A percentile compares a stretch with the other conserved stretches of the same genome.
phyloP scores from a whole-genome alignment of 176 grass and related monocot genomes.

The Ampelocalamus luodianensis region DNA sequence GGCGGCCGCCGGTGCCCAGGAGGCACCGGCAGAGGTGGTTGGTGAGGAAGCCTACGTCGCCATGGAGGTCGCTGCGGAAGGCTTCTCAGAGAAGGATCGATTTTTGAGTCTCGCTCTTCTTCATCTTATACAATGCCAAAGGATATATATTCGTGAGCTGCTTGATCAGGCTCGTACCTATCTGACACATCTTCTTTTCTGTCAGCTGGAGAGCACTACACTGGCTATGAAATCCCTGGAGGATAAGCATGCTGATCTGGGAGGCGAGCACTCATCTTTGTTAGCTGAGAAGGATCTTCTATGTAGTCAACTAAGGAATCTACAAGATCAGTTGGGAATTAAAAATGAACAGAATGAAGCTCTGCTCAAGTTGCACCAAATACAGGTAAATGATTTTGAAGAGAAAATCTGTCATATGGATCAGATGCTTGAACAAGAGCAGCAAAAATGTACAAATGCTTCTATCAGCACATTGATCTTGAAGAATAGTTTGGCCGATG shows the following conservation, averaged over 20 bases:
- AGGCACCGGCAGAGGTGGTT: too few species aligned
- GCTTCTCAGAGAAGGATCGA: too few species aligned
- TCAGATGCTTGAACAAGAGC: slow-evolving; percentile 54
- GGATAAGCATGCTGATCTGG: slow-evolving; percentile 46
- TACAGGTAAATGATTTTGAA: slow-evolving; percentile 46
- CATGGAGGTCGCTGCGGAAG: too few species aligned
- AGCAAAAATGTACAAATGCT: slow-evolving; percentile 46
- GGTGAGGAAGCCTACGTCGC: too few species aligned
- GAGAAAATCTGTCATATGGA: slow-evolving; percentile 50
- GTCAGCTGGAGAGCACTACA: slow-evolving; percentile 51
- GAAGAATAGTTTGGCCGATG: slow-evolving; percentile 61
- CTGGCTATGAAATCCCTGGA: slow-evolving; percentile 57
- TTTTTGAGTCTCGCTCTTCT: too few species aligned
- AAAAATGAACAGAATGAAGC: slow-evolving; percentile 58
- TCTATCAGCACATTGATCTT: slow-evolving; percentile 60
- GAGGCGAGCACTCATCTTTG: slow-evolving; percentile 44
- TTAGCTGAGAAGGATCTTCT: slow-evolving; percentile 54
- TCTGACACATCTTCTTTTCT: slow-evolving; percentile 32
- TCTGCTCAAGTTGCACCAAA: slow-evolving; percentile 50
- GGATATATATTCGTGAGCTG: too few species aligned
- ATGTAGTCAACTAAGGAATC: slow-evolving; percentile 50
- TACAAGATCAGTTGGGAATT: slow-evolving; percentile 59
- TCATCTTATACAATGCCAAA: too few species aligned
- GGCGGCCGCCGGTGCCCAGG: too few species aligned
- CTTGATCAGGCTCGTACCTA: too few species aligned